Conservation (phyloP, 441 rosid genomes). For the Syzygium malaccense region DNA sequence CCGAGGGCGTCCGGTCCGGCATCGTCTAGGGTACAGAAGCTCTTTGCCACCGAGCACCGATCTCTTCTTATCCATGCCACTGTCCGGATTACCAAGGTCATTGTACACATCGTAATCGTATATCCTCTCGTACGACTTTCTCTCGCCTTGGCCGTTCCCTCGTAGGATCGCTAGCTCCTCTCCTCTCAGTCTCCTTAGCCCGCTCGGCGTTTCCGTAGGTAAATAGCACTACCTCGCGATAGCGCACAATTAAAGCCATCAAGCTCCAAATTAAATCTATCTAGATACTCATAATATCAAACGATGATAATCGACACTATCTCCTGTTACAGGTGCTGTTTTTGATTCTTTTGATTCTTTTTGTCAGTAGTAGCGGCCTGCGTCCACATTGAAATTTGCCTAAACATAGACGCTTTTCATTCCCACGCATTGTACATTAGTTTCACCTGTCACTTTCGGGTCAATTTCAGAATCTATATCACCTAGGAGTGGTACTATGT, state of each 20-base stretch:
- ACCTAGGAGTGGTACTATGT: background rate
- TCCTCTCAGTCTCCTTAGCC: constrained; percentile 35
- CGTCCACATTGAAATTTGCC: no score
- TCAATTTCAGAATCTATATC: no score
- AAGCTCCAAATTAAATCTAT: background rate
- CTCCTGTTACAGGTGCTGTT: no score
- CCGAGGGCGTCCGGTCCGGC: constrained; percentile 50
- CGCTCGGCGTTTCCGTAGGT: constrained; percentile 23
- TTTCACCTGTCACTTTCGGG: no score
- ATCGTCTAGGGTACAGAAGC: constrained; percentile 58
- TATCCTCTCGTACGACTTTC: constrained; percentile 33
- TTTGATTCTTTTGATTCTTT: no score
- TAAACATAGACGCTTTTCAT: no score
- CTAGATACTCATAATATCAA: background rate
- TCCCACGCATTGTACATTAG: no score
- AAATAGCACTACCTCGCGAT: constrained; percentile 30
- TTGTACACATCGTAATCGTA: constrained; percentile 78
- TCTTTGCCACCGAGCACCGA: constrained; percentile 25
- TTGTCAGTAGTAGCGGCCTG: no score
- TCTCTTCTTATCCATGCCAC: constrained; percentile 7
- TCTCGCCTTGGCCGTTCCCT: constrained; percentile 55
- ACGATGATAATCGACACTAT: no score
- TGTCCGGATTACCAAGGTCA: constrained; percentile 60
- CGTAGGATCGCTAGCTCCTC: constrained; percentile 38
- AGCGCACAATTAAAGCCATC: background rate